Percentiles rank a stretch among this genome's conserved stretches.
Evolutionary conservation across 2,329 filamentous ascomycete species (phyloP).

Genomic region (Epichloe elymi): DNA sequence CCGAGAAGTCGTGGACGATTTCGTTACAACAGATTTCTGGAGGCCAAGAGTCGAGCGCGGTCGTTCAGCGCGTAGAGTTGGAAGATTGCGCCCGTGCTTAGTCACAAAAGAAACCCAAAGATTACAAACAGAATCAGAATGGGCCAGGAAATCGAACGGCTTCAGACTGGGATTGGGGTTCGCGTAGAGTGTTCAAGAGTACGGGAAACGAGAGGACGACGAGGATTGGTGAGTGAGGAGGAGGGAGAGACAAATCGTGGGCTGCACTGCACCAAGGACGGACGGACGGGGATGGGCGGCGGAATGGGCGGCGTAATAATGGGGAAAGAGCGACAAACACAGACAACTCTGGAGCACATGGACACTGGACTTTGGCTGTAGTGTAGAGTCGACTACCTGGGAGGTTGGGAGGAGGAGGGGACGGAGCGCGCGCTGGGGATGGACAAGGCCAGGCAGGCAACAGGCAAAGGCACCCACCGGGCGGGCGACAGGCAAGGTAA

Average conservation of each 20-base stretch:
- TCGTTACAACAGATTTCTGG: constrained; percentile 12
- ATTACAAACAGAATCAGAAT: constrained; percentile 5
- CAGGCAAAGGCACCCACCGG: neutral
- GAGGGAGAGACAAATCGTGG: constrained; percentile 17
- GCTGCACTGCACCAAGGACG: constrained; percentile 6
- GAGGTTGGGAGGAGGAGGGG: neutral
- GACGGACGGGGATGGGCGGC: constrained; percentile 18
- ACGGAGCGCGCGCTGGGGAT: neutral
- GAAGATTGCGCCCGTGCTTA: constrained; percentile 5
- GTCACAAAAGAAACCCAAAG: constrained; percentile 8
- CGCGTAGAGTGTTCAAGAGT: constrained; percentile 6
- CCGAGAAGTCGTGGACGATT: constrained; percentile 19
- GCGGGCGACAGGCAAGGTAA: neutral
- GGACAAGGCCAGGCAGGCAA: neutral
- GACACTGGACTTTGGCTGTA: neutral
- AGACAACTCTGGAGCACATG: constrained; percentile 7
- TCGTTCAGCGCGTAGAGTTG: constrained; percentile 13
- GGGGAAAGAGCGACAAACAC: constrained; percentile 24
- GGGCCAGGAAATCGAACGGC: neutral
- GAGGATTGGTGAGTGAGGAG: constrained; percentile 6
- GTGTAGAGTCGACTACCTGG: neutral
- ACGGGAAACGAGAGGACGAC: constrained; percentile 5
- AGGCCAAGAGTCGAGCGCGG: constrained; percentile 9
- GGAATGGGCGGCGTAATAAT: constrained; percentile 11
- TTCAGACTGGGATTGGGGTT: constrained; percentile 2